Conservation (phyloP, 495 filamentous ascomycete genomes). For the Hypoxylon rickii region DNA sequence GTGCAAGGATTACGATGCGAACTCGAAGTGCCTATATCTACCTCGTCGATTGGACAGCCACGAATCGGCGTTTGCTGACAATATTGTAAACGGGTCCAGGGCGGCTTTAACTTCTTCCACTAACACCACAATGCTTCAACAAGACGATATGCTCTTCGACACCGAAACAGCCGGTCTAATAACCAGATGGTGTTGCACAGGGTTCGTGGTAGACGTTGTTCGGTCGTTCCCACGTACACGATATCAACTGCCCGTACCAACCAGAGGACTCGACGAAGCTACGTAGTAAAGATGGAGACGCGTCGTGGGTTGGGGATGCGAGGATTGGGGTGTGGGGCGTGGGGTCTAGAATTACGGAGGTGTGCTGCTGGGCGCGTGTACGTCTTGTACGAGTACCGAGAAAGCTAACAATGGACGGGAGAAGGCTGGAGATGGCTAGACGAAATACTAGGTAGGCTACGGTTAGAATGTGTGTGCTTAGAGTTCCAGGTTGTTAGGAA, state of each 20-base stretch:
- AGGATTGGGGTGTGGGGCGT: constrained; percentile 24
- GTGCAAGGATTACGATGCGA: constrained; percentile 10
- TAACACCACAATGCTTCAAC: constrained; percentile 16
- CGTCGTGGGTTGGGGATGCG: constrained; percentile 25
- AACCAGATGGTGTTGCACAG: no score
- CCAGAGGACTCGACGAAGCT: constrained; percentile 6
- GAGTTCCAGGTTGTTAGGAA: neutral
- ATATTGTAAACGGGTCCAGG: neutral
- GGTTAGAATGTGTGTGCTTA: constrained; percentile 9
- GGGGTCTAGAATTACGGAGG: constrained; percentile 43
- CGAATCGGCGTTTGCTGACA: constrained; percentile 9
- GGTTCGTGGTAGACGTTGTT: no score
- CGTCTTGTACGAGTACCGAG: no score
- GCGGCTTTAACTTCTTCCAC: constrained; percentile 9
- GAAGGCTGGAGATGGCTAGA: constrained; percentile 3
- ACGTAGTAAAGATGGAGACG: constrained; percentile 29
- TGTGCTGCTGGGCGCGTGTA: constrained; percentile 8
- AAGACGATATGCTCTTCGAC: constrained; percentile 11
- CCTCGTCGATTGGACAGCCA: neutral
- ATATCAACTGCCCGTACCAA: constrained; percentile 7
- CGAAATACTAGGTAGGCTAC: constrained; percentile 5
- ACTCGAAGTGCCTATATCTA: neutral
- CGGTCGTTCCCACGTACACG: constrained; percentile 4
- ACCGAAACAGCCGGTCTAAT: constrained; percentile 36
- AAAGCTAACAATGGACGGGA: no score